Conservation (phyloP, 2,329 filamentous ascomycete species). For the Colletotrichum ledebouriae region DNA sequence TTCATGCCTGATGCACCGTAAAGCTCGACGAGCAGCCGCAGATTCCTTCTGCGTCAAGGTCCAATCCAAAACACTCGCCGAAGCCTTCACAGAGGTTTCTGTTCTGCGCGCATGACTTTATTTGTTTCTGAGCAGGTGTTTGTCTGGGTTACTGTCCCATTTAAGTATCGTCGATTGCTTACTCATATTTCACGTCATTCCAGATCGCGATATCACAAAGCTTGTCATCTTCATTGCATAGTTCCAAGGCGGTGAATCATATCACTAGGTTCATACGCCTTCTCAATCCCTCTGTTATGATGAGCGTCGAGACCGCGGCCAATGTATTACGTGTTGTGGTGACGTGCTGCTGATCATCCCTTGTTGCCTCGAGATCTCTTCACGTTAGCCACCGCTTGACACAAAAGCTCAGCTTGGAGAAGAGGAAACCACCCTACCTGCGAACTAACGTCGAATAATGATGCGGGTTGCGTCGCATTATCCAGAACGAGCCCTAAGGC, state of each 20-base stretch:
- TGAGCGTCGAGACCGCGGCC: too few relatives aligned
- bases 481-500: not conserved
- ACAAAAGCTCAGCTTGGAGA: not conserved
- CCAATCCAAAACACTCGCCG: not conserved
- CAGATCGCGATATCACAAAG: not conserved
- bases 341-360: too few relatives aligned
- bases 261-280: too few relatives aligned
- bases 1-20: not conserved
- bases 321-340: too few relatives aligned
- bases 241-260: not conserved
- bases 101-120: not conserved
- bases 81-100: not conserved
- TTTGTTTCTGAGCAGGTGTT: not conserved
- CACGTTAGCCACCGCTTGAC: not conserved
- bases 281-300: too few relatives aligned
- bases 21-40: not conserved
- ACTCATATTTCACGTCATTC: not conserved
- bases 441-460: not conserved
- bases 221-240: not conserved
- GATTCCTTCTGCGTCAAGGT: too few relatives aligned
- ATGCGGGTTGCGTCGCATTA: not conserved
- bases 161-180: not conserved
- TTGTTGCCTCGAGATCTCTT: too few relatives aligned
- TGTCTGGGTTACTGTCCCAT: not conserved
- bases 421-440: too few relatives aligned